These are phyloP conservation scores for Thamnidium elegans DNA, from an alignment of 192 early-diverging fungal species.

Conservation along the genomic window DNA sequence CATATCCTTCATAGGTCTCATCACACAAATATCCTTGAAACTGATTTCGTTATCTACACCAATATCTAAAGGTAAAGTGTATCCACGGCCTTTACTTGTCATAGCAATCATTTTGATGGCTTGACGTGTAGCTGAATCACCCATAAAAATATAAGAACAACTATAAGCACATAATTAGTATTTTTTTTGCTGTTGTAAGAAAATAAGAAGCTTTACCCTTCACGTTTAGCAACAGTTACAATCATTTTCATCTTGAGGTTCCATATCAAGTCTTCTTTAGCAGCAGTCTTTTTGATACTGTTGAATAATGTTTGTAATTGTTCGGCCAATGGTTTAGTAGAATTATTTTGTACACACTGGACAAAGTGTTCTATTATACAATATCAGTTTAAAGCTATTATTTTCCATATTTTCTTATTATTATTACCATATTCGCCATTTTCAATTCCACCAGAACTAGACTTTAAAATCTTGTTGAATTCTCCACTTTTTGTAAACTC, in stretches of 20 bases:
- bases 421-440: constrained; percentile 20
- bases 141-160: constrained; percentile 66
- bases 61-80: constrained; percentile 74
- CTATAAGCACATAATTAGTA: constrained; percentile 19
- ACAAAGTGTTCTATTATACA: constrained; percentile 22
- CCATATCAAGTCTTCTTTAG: constrained; percentile 69
- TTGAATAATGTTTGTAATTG: constrained; percentile 52
- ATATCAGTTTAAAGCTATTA: not conserved
- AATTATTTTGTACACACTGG: constrained; percentile 5
- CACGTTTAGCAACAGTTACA: constrained; percentile 44
- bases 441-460: constrained; percentile 11
- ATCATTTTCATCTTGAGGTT: constrained; percentile 62
- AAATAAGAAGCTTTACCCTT: constrained; percentile 34
- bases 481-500: constrained; percentile 37
- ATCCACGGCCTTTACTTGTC: constrained; percentile 86
- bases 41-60: constrained; percentile 52
- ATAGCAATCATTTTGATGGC: constrained; percentile 73
- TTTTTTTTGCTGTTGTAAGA: not conserved
- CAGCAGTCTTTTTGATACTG: constrained; percentile 55
- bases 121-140: constrained; percentile 76
- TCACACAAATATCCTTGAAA: constrained; percentile 52
- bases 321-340: constrained; percentile 18
- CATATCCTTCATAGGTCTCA: constrained; percentile 82
- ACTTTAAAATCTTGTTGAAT: constrained; percentile 37
- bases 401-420: not conserved